Conservation (phyloP, 768 basidiomycete genomes). For the Leccinellum rugosiceps region DNA sequence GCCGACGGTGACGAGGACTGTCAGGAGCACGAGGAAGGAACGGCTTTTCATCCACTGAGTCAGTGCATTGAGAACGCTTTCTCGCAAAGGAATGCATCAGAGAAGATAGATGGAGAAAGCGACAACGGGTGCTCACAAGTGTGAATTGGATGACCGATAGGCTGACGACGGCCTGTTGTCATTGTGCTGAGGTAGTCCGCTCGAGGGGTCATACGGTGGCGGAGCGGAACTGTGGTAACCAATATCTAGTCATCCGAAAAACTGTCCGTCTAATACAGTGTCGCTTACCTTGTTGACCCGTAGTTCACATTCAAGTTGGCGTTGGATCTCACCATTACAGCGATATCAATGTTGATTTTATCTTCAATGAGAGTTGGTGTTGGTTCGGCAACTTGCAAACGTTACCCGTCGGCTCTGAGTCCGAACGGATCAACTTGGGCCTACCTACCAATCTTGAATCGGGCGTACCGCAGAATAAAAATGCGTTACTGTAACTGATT, state of each 20-base stretch:
- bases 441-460: neutral
- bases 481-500: neutral
- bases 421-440: neutral
- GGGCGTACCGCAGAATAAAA: neutral
- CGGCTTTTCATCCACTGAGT: neutral
- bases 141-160: neutral
- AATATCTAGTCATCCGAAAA: neutral
- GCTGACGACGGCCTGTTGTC: neutral
- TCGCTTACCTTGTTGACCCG: neutral
- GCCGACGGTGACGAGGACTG: neutral
- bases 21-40: neutral
- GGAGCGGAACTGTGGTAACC: neutral
- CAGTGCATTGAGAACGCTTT: neutral
- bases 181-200: neutral
- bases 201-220: neutral
- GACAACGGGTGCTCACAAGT: neutral
- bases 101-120: neutral
- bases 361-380: neutral
- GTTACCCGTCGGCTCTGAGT: neutral
- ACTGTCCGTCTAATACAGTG: neutral
- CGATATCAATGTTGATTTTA: neutral
- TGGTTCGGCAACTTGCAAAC: neutral
- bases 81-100: neutral
- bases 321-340: neutral
- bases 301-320: neutral